Percentiles rank a stretch among this genome's conserved stretches.
Evolutionary conservation across 202 grass and related monocot genomes (phyloP).

Genomic region (Schoenoplectus triqueter): DNA sequence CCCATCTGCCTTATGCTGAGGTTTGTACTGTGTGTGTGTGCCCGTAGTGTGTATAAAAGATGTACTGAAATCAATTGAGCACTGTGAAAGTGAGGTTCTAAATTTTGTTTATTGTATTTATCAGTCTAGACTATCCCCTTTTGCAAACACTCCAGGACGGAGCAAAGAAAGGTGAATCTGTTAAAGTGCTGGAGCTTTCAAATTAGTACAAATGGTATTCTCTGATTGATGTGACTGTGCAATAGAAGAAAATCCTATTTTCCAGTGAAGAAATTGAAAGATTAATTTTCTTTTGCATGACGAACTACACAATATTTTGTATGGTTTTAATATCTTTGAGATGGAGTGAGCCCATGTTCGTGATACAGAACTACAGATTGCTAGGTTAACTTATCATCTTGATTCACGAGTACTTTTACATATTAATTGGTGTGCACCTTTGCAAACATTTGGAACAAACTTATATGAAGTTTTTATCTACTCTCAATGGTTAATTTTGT

Average conservation of each 20-base stretch:
- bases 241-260: slow-evolving; percentile 39
- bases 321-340: slow-evolving; percentile 89
- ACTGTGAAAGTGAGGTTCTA: no score
- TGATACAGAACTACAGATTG: slow-evolving; percentile 54
- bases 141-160: slow-evolving; percentile 59
- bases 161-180: slow-evolving; percentile 1
- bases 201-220: background rate
- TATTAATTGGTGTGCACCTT: background rate
- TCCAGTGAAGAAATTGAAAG: slow-evolving; percentile 33
- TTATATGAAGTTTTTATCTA: background rate
- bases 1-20: slow-evolving; percentile 74
- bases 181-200: slow-evolving; percentile 23
- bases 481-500: slow-evolving; percentile 10
- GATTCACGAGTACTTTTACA: background rate
- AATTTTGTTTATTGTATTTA: slow-evolving; percentile 24
- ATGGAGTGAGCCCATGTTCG: slow-evolving; percentile 80
- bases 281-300: slow-evolving; percentile 48
- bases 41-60: no score
- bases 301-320: slow-evolving; percentile 54
- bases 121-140: slow-evolving; percentile 92
- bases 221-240: slow-evolving; percentile 10
- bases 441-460: background rate
- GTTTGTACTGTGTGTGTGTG: slow-evolving; percentile 20
- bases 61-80: no score
- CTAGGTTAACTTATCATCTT: background rate